phyloP scores from a whole-genome alignment of 345 rosid genomes.

The Hibiscus trionum region DNA sequence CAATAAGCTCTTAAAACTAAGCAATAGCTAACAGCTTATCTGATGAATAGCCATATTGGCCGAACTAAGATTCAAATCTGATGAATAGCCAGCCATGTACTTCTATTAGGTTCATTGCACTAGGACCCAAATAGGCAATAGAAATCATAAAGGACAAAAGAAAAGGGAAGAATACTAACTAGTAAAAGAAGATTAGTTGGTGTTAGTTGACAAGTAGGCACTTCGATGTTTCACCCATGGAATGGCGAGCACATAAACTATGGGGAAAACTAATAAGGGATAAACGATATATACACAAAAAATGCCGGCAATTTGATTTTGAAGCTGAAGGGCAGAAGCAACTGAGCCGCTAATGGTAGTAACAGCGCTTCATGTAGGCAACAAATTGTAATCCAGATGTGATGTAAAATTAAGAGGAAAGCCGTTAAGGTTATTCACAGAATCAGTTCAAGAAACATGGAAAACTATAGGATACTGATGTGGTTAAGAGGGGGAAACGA shows the following conservation, averaged over 20 bases:
- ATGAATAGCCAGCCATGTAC: not conserved
- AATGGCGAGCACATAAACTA: not conserved
- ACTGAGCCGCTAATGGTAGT: not conserved
- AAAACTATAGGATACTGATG: not conserved
- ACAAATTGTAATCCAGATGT: not conserved
- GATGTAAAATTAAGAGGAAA: conserved; percentile 2
- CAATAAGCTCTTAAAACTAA: not conserved
- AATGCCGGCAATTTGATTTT: not conserved
- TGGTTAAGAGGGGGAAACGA: too few species aligned
- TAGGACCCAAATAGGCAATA: not conserved
- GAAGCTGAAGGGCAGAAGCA: not conserved
- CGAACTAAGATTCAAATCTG: not conserved
- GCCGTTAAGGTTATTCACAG: not conserved
- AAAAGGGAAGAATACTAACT: not conserved
- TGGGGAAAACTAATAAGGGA: not conserved
- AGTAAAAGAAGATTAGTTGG: not conserved
- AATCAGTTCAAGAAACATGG: not conserved
- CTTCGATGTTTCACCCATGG: not conserved
- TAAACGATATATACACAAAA: not conserved
- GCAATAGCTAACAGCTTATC: not conserved
- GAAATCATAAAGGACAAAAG: not conserved
- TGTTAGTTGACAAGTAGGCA: not conserved
- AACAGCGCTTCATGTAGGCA: not conserved
- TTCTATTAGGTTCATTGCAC: not conserved
- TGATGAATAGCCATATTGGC: not conserved